Base-by-base conservation (phyloP, 768 basidiomycete species). In the Collybiopsis luxurians region DNA sequence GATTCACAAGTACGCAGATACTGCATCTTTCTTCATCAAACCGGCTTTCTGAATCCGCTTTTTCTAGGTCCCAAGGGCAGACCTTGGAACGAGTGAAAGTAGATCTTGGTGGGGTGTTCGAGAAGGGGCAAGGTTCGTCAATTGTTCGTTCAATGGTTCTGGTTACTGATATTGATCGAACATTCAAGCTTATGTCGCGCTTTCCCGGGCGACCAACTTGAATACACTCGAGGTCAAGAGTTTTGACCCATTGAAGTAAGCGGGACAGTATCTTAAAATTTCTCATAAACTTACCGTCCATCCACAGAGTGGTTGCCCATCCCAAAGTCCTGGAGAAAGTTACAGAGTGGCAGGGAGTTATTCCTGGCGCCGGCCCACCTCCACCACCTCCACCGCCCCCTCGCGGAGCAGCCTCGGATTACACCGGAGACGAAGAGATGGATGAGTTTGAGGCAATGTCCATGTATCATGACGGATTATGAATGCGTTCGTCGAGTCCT, bases 31-130 rank as follows among this genome's bases (percentile, higher is more conserved):
- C 85, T 86, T 50, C n/a, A n/a, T 72, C 93, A 86, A 92, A 0
- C 94, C 90, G 89, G 92, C 93, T 0, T 75, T 94, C 66, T 88
- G 87, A 47, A 85, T 95, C 31, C 92, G 94, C 71, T n/a, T n/a
- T n/a, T n/a, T n/a, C n/a, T n/a, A 95, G 95, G 66, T 88, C 87
- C 4, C 94, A 96, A 67, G 94, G 94, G 0, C 93, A 95, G 69
- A 95, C 94, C 0, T 72, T 96, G 43, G 83, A 91, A 50, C 78
- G 91, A 48, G 91, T 95, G 56, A 89, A 86, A 58, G 89, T 95
- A 3, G 85, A 95, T 64, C 78, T 95, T 26, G 67, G 73, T 58
- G 78, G 80, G 40, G 87, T 83, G 1, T 96, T 96, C 31, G 94
- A 90, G 67, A 86, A 82, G 57, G 89, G 89, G 4, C 85, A 91